A percentile compares a stretch with the other conserved stretches of the same genome.
phyloP scores from a whole-genome alignment of 805 yeast species.

The Lipomyces sp. region DNA sequence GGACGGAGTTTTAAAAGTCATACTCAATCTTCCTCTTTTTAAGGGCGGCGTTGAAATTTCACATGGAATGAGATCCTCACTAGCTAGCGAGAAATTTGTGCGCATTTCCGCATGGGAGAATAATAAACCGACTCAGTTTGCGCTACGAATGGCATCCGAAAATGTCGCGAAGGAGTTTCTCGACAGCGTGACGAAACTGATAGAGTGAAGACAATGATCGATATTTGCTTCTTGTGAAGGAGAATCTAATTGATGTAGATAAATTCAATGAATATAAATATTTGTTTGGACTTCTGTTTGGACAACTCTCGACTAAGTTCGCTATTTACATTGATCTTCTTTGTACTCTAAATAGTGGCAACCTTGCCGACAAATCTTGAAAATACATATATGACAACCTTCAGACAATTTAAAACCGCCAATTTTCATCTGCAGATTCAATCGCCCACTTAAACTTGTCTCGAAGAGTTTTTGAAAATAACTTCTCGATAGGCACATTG shows the following conservation, averaged over 20 bases:
- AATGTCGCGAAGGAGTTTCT: slow-evolving; percentile 4
- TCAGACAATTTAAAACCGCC: slow-evolving; percentile 81
- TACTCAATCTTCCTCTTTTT: slow-evolving; percentile 69
- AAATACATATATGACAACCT: too few species aligned
- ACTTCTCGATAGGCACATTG: slow-evolving; percentile 85
- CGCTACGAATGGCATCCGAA: slow-evolving; percentile 55
- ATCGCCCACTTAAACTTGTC: slow-evolving; percentile 97
- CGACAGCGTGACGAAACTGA: slow-evolving; percentile 1
- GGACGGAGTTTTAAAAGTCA: slow-evolving; percentile 76
- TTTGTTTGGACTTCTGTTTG: too few species aligned
- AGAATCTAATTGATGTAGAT: too few species aligned
- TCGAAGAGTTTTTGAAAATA: slow-evolving; percentile 84
- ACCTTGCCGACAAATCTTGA: too few species aligned
- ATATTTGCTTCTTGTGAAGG: neutral
- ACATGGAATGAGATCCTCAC: slow-evolving; percentile 83
- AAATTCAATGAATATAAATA: too few species aligned
- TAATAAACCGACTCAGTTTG: slow-evolving; percentile 72
- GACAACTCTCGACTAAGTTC: too few species aligned
- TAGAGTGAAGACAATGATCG: neutral
- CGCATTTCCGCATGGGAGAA: slow-evolving; percentile 68
- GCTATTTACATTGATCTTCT: too few species aligned
- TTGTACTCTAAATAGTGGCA: neutral
- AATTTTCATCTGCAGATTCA: slow-evolving; percentile 79
- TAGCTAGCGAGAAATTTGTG: slow-evolving; percentile 77
- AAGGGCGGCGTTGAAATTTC: slow-evolving; percentile 51